Evolutionary conservation across 176 grass and related monocot species (phyloP).

Genomic region (Stipa capillata): DNA sequence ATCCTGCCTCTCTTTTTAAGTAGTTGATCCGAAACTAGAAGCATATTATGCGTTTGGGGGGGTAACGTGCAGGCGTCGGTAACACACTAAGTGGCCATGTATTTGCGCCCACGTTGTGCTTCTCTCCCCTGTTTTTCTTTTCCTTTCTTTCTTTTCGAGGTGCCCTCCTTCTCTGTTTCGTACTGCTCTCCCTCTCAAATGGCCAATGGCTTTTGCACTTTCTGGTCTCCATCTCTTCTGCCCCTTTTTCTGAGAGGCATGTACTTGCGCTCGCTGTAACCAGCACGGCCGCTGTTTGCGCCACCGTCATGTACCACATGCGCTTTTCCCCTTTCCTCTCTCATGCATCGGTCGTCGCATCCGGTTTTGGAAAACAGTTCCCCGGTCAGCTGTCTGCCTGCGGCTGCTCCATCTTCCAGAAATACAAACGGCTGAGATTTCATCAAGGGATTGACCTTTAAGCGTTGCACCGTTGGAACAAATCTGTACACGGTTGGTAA

Average conservation of each 20-base stretch:
- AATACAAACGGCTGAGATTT: neutral
- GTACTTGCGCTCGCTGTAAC: neutral
- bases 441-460: neutral
- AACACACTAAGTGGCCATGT: neutral
- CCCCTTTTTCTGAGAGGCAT: too few relatives aligned
- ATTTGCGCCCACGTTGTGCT: slow-evolving; percentile 26
- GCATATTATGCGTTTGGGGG: too few relatives aligned
- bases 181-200: neutral
- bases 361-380: slow-evolving; percentile 6
- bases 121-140: neutral
- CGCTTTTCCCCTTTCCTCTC: neutral
- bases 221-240: neutral
- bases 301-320: neutral
- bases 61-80: slow-evolving; percentile 23
- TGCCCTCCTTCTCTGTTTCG: neutral
- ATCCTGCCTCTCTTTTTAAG: too few relatives aligned
- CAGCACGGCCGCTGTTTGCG: neutral
- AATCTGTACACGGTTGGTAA: too few relatives aligned
- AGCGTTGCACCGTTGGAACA: too few relatives aligned
- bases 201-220: neutral
- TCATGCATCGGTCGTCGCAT: neutral
- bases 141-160: too few relatives aligned
- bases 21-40: too few relatives aligned
- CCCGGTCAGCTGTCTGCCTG: neutral
- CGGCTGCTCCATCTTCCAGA: neutral